Evolutionary conservation across 169 alveolate genomes (phyloP).

Genomic region (Plasmodium falciparum): DNA sequence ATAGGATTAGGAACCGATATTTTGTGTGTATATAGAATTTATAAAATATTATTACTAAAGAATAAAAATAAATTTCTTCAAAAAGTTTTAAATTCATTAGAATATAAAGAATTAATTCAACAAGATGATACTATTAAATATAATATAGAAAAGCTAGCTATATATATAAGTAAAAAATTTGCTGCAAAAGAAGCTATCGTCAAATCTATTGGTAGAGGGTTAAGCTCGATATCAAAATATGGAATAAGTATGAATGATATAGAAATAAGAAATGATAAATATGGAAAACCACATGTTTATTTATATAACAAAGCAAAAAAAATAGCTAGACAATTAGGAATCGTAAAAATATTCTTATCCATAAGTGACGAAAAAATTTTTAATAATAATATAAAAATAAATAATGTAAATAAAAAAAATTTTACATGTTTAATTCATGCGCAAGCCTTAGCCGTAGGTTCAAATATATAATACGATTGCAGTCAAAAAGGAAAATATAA

Average conservation of each 20-base stretch:
- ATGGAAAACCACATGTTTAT: constrained; percentile 68
- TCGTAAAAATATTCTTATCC: constrained; percentile 56
- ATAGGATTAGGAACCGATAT: constrained; percentile 61
- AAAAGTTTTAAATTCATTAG: constrained; percentile 45
- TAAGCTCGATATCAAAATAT: constrained; percentile 68
- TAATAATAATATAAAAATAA: neutral
- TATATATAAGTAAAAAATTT: constrained; percentile 62
- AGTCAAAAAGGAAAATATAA: neutral
- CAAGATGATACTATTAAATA: neutral
- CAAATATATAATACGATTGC: constrained; percentile 16
- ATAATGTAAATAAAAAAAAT: constrained; percentile 4
- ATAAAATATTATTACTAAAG: constrained; percentile 20
- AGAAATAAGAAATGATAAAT: constrained; percentile 64
- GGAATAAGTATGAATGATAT: constrained; percentile 74
- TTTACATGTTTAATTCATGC: constrained; percentile 51
- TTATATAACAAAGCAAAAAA: constrained; percentile 42
- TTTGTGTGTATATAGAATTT: constrained; percentile 47
- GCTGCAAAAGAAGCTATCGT: constrained; percentile 71
- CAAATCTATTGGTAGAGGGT: constrained; percentile 55
- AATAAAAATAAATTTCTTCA: constrained; percentile 23
- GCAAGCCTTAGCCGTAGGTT: constrained; percentile 62
- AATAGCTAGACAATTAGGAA: constrained; percentile 63
- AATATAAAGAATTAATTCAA: constrained; percentile 7
- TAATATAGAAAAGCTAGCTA: constrained; percentile 19
- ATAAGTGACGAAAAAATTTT: constrained; percentile 58